Evolutionary conservation across 83 land plant genomes (phyloP).

Genomic region (Picea engelmannii): DNA sequence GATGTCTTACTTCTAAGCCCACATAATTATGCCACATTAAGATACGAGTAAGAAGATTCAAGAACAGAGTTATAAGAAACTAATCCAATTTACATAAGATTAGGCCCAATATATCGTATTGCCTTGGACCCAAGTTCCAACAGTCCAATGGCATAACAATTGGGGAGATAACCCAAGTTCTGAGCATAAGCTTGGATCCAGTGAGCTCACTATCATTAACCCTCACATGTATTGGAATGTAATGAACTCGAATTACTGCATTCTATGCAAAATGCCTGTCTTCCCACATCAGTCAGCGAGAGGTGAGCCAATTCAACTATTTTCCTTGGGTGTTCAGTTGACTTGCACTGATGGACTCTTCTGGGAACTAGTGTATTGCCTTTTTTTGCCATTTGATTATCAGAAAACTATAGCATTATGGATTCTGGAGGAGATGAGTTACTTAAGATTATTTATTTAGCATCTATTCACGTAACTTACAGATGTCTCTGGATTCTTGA

Average conservation of each 20-base stretch:
- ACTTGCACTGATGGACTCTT: neutral
- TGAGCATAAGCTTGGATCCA: no score
- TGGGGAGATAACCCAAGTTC: no score
- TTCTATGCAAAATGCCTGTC: neutral
- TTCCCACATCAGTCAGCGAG: neutral
- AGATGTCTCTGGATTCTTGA: neutral
- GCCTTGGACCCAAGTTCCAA: no score
- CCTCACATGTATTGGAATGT: no score
- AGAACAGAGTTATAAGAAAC: neutral
- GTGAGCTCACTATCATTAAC: no score
- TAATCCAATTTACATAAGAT: neutral
- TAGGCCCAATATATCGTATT: no score
- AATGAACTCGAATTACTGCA: no score
- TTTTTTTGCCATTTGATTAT: neutral
- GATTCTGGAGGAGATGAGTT: neutral
- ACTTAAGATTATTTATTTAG: neutral
- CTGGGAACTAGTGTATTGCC: neutral
- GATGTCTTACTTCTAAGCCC: neutral
- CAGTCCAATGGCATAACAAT: no score
- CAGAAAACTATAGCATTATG: neutral
- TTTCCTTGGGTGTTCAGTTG: neutral
- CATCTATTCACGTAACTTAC: neutral
- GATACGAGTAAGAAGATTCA: neutral
- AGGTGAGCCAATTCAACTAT: neutral
- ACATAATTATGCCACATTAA: neutral